A percentile compares a stretch with the other conserved stretches of the same genome.
These are phyloP conservation scores for Aphanomyces stellatus DNA, from an alignment of 352 stramenopile species.

Conservation along the genomic window DNA sequence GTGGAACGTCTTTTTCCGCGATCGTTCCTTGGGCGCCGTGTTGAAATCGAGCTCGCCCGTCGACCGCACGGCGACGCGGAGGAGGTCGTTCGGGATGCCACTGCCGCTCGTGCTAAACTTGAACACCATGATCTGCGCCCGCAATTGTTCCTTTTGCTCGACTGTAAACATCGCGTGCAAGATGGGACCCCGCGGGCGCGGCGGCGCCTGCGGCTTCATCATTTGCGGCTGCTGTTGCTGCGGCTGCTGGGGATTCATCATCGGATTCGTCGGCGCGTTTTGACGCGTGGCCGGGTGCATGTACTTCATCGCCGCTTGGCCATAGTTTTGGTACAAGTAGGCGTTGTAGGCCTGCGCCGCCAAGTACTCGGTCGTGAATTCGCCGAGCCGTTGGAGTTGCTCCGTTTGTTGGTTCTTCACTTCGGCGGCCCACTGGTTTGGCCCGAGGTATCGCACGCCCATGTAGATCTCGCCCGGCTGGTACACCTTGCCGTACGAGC, in stretches of 20 bases:
- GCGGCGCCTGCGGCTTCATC: constrained; percentile 37
- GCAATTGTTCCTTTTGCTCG: constrained; percentile 83
- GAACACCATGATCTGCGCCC: constrained; percentile 87
- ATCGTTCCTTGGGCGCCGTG: constrained; percentile 7
- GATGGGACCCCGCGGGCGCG: constrained; percentile 28
- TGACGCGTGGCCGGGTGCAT: constrained; percentile 70
- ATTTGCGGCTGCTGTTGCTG: background rate
- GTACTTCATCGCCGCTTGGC: constrained; percentile 63
- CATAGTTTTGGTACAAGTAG: constrained; percentile 81
- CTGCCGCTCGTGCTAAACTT: constrained; percentile 80
- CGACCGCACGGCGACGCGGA: constrained; percentile 39
- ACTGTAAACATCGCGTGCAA: constrained; percentile 58
- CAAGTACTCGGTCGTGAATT: constrained; percentile 61
- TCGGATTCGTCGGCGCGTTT: background rate
- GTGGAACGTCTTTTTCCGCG: constrained; percentile 18
- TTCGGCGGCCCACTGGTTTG: constrained; percentile 71
- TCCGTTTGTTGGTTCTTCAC: constrained; percentile 24
- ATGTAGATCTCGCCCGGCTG: constrained; percentile 77
- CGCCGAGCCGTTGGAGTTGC: constrained; percentile 57
- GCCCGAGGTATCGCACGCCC: constrained; percentile 67
- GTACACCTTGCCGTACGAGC: constrained; percentile 35
- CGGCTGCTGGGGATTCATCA: background rate
- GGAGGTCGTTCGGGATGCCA: constrained; percentile 65
- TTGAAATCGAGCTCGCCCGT: constrained; percentile 3
- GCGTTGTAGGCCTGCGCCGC: constrained; percentile 78